These are phyloP conservation scores for Vaccinium macrocarpon DNA, from an alignment of 148 eudicot species.

Conservation along the genomic window DNA sequence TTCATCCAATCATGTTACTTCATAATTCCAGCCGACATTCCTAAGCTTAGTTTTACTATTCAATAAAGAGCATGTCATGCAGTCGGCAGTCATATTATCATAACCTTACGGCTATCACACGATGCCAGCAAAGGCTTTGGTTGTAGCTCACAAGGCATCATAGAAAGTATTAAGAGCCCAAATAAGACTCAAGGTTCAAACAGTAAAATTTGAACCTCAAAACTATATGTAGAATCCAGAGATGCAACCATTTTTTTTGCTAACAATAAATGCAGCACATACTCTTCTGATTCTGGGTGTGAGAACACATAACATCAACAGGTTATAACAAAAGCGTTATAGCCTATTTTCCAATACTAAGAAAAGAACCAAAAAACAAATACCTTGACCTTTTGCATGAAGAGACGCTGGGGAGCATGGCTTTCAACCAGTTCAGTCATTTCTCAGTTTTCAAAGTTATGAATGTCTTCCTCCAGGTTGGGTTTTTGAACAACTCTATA, in stretches of 20 bases:
- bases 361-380: too few species aligned
- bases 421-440: constrained; percentile 19
- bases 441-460: constrained; percentile 13
- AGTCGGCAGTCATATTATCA: neutral
- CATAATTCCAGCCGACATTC: neutral
- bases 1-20: neutral
- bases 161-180: too few species aligned
- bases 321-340: too few species aligned
- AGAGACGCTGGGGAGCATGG: constrained; percentile 1
- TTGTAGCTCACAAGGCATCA: neutral
- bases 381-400: neutral
- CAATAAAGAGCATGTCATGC: neutral
- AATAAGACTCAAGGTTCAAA: neutral
- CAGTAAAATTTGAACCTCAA: neutral
- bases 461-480: constrained; percentile 14
- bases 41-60: neutral
- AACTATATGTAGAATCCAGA: neutral
- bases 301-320: too few species aligned
- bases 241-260: neutral
- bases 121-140: neutral
- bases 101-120: neutral
- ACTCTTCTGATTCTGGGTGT: too few species aligned
- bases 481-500: constrained; percentile 17
- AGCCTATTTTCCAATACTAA: too few species aligned
- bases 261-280: neutral